These are phyloP conservation scores for Scheffersomyces cryptocercus DNA, from an alignment of 1,139 yeast genomes.

Conservation along the genomic window DNA sequence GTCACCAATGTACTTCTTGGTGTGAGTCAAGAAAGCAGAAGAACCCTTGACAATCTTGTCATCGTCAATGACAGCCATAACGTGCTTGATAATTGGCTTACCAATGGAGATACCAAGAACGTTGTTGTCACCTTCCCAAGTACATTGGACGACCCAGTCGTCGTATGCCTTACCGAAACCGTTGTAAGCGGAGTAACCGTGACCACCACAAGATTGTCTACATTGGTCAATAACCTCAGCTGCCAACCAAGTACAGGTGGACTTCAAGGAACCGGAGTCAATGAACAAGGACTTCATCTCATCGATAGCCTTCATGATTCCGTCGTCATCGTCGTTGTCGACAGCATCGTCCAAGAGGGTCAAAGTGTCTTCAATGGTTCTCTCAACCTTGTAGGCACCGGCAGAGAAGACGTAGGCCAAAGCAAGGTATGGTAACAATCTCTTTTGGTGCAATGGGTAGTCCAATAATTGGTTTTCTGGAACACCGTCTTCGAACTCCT, in stretches of 20 bases:
- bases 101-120: conserved; percentile 49
- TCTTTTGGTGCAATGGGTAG: conserved; percentile 50
- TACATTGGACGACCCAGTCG: conserved; percentile 54
- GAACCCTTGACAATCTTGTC: conserved; percentile 40
- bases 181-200: conserved; percentile 49
- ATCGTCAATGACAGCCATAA: conserved; percentile 29
- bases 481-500: conserved; percentile 10
- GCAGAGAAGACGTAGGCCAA: conserved; percentile 42
- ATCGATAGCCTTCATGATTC: conserved; percentile 39
- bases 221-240: conserved; percentile 48
- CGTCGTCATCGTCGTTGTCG: conserved; percentile 32
- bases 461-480: conserved; percentile 40
- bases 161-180: conserved; percentile 51
- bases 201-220: conserved; percentile 57
- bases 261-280: conserved; percentile 50
- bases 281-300: conserved; percentile 46
- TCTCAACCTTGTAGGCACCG: conserved; percentile 41
- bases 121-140: conserved; percentile 57
- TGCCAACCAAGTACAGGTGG: conserved; percentile 51
- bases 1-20: conserved; percentile 23
- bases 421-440: conserved; percentile 48
- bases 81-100: conserved; percentile 45
- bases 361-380: conserved; percentile 31
- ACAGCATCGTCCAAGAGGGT: conserved; percentile 37
- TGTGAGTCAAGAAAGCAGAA: conserved; percentile 39